phyloP scores from a whole-genome alignment of 345 rosid genomes.

The Corymbia maculata region DNA sequence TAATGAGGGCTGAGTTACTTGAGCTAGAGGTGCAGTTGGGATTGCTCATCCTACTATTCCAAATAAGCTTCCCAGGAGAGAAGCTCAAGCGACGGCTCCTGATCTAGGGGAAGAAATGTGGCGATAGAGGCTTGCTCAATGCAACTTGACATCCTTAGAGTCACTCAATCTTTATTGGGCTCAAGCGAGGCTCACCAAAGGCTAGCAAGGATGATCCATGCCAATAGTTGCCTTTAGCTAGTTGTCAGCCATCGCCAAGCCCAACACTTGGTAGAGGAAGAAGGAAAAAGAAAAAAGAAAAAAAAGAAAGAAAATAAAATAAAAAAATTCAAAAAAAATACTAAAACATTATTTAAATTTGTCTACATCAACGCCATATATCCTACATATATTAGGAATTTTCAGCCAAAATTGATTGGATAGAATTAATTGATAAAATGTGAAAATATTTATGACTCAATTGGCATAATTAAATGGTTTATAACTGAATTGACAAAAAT shows the following conservation, averaged over 20 bases:
- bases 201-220: too few relatives aligned
- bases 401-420: fast-evolving
- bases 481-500: too few relatives aligned
- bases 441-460: too few relatives aligned
- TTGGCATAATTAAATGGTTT: background rate
- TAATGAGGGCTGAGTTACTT: background rate
- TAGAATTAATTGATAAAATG: fast-evolving
- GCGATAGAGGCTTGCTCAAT: background rate
- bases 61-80: background rate
- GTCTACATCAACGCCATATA: fast-evolving
- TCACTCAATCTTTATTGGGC: background rate
- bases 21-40: background rate
- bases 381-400: background rate
- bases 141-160: background rate
- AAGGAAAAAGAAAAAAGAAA: fast-evolving
- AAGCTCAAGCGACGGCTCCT: background rate
- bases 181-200: too few relatives aligned
- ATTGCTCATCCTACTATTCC: background rate
- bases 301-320: too few relatives aligned
- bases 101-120: background rate
- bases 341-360: too few relatives aligned
- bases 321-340: fast-evolving
- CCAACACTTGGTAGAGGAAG: fast-evolving
- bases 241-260: background rate
- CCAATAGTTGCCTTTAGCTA: too few relatives aligned